Evolutionary conservation across 352 stramenopile species (phyloP).

Genomic region (Pythium plurisporium): DNA sequence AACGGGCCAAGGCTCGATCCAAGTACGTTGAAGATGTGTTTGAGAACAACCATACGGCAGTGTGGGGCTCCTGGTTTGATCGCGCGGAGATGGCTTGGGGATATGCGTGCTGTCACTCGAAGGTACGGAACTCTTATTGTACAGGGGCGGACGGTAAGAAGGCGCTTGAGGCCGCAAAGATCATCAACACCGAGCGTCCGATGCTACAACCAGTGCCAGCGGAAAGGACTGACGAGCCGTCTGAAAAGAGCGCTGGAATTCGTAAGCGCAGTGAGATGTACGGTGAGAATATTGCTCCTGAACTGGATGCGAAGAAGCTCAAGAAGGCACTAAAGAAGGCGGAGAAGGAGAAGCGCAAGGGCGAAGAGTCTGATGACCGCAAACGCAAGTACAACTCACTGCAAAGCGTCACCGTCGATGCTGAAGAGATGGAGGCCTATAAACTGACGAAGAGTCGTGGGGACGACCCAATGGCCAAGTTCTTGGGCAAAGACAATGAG

Average conservation of each 20-base stretch:
- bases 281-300: constrained; percentile 78
- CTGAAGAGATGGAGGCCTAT: constrained; percentile 96
- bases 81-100: constrained; percentile 93
- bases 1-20: constrained; percentile 80
- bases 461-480: constrained; percentile 94
- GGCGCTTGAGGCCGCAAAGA: constrained; percentile 80
- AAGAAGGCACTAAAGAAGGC: constrained; percentile 81
- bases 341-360: constrained; percentile 55
- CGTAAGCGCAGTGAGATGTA: constrained; percentile 85
- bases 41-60: constrained; percentile 94
- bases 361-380: constrained; percentile 52
- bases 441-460: constrained; percentile 82
- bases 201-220: constrained; percentile 37
- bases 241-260: constrained; percentile 26
- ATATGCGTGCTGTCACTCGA: constrained; percentile 96
- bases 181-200: constrained; percentile 35
- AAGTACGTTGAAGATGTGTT: constrained; percentile 99
- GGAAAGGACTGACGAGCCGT: constrained; percentile 20
- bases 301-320: constrained; percentile 80
- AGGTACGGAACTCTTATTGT: constrained; percentile 94
- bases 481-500: constrained; percentile 52
- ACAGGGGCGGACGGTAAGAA: constrained; percentile 92
- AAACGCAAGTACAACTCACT: constrained; percentile 96
- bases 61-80: constrained; percentile 99
- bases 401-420: constrained; percentile 85